phyloP scores from a whole-genome alignment of 2,329 filamentous ascomycete species.

The Diaporthe citriasiana region DNA sequence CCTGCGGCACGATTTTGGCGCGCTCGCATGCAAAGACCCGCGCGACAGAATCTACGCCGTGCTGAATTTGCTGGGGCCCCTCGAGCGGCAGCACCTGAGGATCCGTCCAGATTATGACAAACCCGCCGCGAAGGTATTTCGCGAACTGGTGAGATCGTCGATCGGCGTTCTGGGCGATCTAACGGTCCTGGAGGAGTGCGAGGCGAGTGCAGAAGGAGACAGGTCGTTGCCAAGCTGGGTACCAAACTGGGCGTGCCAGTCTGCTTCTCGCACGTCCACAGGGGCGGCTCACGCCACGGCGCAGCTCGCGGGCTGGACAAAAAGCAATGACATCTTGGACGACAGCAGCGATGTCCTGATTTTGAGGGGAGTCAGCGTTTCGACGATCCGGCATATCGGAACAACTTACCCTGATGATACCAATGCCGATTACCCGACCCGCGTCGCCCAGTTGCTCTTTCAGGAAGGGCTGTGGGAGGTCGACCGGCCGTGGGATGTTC shows the following conservation, averaged over 20 bases:
- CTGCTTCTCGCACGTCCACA: not conserved
- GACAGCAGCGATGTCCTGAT: constrained; percentile 2
- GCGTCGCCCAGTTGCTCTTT: not conserved
- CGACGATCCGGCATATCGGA: constrained; percentile 14
- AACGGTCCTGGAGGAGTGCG: constrained; percentile 8
- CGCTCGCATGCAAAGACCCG: not conserved
- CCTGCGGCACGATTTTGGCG: constrained; percentile 13
- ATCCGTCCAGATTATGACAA: constrained; percentile 3
- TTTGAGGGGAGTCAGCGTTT: not conserved
- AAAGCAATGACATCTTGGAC: not conserved
- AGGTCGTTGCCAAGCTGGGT: constrained; percentile 5
- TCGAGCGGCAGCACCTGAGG: not conserved
- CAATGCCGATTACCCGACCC: not conserved
- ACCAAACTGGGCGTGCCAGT: not conserved
- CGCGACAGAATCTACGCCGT: constrained; percentile 25
- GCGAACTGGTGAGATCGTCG: not conserved
- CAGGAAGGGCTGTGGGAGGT: not conserved
- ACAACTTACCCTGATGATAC: not conserved
- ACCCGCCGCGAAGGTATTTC: not conserved
- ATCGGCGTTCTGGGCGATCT: not conserved
- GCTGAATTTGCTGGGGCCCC: constrained; percentile 2
- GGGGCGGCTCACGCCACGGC: not conserved
- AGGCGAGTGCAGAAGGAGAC: not conserved
- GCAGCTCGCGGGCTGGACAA: constrained; percentile 9
- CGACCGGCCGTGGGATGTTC: constrained; percentile 5